Percentiles rank a stretch among this genome's conserved stretches.
phyloP scores from a whole-genome alignment of 2,329 filamentous ascomycete species.

The Penicillium palitans region DNA sequence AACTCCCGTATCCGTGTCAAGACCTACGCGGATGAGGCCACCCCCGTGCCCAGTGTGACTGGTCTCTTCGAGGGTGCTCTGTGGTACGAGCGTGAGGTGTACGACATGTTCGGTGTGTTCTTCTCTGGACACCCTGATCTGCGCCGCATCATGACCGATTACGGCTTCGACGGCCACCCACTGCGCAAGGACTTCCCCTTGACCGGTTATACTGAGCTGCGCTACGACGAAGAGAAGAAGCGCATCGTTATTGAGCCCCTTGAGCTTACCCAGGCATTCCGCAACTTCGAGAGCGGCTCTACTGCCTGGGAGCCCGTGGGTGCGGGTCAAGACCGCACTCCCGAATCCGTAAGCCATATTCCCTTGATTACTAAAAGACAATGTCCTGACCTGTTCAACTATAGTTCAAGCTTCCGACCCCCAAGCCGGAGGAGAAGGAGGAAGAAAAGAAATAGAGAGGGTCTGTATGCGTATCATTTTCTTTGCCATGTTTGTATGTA shows the following conservation, averaged over 20 bases:
- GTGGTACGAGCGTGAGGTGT: slow-evolving; percentile 98
- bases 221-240: slow-evolving; percentile 99
- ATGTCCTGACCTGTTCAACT: slow-evolving; percentile 11
- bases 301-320: slow-evolving; percentile 71
- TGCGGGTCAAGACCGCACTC: slow-evolving; percentile 72
- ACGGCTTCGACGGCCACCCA: slow-evolving; percentile 97
- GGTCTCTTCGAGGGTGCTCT: slow-evolving; percentile 90
- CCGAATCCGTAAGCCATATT: slow-evolving; percentile 60
- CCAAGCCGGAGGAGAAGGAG: slow-evolving; percentile 90
- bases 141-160: slow-evolving; percentile 98
- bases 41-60: slow-evolving; percentile 85
- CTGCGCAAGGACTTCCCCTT: slow-evolving; percentile 97
- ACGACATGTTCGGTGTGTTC: slow-evolving; percentile 97
- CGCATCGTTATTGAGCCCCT: slow-evolving; percentile 96
- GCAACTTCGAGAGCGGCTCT: slow-evolving; percentile 92
- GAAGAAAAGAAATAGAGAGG: slow-evolving; percentile 81
- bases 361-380: neutral
- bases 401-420: slow-evolving; percentile 88
- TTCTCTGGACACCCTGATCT: slow-evolving; percentile 94
- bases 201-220: slow-evolving; percentile 95
- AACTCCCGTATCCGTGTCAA: slow-evolving; percentile 97
- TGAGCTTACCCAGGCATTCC: slow-evolving; percentile 96
- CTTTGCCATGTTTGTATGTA: slow-evolving; percentile 43
- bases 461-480: slow-evolving; percentile 40
- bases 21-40: slow-evolving; percentile 96